These are phyloP conservation scores for Babesia bovis DNA, from an alignment of 169 alveolate genomes.

Conservation along the genomic window DNA sequence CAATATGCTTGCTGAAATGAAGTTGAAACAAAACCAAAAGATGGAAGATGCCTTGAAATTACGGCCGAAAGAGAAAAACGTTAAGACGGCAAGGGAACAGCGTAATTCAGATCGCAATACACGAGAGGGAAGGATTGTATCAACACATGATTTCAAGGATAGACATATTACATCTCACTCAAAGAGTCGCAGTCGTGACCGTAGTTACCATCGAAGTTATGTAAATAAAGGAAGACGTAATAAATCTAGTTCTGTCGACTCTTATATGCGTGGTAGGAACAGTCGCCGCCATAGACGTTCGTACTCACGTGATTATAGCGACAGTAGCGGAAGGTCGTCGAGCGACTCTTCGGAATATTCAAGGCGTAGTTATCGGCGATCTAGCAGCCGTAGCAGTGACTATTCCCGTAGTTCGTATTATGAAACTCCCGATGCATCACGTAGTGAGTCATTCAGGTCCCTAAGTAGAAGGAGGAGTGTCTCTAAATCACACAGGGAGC, in stretches of 20 bases:
- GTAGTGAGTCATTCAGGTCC: not conserved
- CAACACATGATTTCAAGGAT: not conserved
- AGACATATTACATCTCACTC: not conserved
- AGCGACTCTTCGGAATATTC: not conserved
- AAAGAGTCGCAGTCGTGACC: not conserved
- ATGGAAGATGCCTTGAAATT: conserved; percentile 20
- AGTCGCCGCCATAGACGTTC: not conserved
- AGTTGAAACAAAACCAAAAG: conserved; percentile 12
- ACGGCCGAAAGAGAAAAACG: not conserved
- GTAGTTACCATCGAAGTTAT: not conserved
- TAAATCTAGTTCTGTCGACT: not conserved
- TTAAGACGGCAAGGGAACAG: not conserved
- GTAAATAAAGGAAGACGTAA: conserved; percentile 12
- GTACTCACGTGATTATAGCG: conserved; percentile 12
- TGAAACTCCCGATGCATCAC: not conserved
- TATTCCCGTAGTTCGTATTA: not conserved
- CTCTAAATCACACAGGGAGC: no score
- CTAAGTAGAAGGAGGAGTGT: not conserved
- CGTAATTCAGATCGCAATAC: not conserved
- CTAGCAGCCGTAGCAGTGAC: not conserved
- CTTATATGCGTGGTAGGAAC: not conserved
- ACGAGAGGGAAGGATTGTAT: not conserved
- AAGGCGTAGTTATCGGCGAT: conserved; percentile 3
- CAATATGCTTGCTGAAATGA: conserved; percentile 22
- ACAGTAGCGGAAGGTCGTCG: conserved; percentile 2